Evolutionary conservation across 164 flowering plant species (phyloP), one percentile per base, ranked within the genome.

Genomic region (Cinnamomum chago): DNA sequence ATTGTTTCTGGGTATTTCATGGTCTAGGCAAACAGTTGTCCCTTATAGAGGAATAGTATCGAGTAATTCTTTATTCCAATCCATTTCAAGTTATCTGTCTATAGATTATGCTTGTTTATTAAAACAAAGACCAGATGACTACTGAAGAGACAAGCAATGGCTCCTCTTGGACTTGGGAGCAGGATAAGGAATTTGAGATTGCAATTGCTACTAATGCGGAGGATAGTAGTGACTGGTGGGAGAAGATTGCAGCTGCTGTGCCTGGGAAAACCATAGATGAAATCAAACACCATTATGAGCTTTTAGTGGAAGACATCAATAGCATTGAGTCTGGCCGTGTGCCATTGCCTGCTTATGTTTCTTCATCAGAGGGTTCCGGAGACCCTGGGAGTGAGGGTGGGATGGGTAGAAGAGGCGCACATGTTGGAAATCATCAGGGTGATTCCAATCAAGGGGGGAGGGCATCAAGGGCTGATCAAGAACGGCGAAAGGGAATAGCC

Each of bases 401-500:
- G 67, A 67, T 67, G 68, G 79, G 83, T 68, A 92, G 87, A 83
- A 92, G 90, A 76, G 86, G 90, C 14, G 62, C 83, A 14, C 81
- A 86, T 75, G 58, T 24, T 7, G 88, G 88, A 62, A 77, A 81
- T 71, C 76, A 65, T 35, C 87, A 79, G 67, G 74, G 84, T 71
- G 94, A 89, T 58, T 84, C 90, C 22, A 79, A 72, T 78, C 86
- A 84, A 58, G 92, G 90, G 62, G 85, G 88, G 68, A 94, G 92
- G 81, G 81, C 75, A 62, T 87, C 90, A 5, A 88, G 84, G 78
- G 72, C 92, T 7, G 95, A 92, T 78, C 97, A 92, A 77, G 98
- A 94, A 77, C 93, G 97, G 3, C 93, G 97, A 0, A 94, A 92
- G 73, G 98, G 98, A 33, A 86, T 90, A 72, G 93, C 98, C 15